Conservation (phyloP, 352 stramenopile species). For the Phytopythium boreale region DNA sequence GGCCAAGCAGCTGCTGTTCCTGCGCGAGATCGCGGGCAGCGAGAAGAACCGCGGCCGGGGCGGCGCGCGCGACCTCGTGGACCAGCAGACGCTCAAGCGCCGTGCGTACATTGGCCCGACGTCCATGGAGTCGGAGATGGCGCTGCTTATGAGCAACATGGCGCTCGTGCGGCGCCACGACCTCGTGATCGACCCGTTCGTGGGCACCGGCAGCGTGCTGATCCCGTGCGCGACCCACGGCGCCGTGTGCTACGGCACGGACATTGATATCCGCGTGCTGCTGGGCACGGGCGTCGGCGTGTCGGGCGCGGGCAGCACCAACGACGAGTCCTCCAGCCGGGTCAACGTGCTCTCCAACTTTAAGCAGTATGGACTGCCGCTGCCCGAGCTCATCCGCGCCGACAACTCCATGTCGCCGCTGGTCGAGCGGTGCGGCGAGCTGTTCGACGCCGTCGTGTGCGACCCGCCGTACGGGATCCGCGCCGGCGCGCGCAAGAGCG, state of each 20-base stretch:
- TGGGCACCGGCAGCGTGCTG: slow-evolving; percentile 96
- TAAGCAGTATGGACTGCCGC: slow-evolving; percentile 89
- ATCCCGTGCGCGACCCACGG: slow-evolving; percentile 92
- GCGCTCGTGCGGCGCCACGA: slow-evolving; percentile 62
- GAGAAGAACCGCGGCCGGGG: slow-evolving; percentile 72
- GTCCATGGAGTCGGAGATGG: slow-evolving; percentile 97
- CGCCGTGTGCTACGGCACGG: slow-evolving; percentile 92
- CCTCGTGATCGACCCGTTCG: slow-evolving; percentile 96
- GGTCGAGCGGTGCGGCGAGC: slow-evolving; percentile 33
- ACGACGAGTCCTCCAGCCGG: slow-evolving; percentile 13
- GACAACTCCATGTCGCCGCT: slow-evolving; percentile 87
- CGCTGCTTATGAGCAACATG: slow-evolving; percentile 94
- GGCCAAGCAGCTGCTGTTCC: slow-evolving; percentile 67
- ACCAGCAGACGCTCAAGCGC: slow-evolving; percentile 93
- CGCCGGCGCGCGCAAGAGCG: slow-evolving; percentile 91
- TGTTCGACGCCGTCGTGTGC: slow-evolving; percentile 91
- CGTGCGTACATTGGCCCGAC: slow-evolving; percentile 96
- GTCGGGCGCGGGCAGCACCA: slow-evolving; percentile 23
- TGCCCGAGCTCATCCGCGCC: slow-evolving; percentile 93
- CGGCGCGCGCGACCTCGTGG: slow-evolving; percentile 70
- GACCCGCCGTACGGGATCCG: slow-evolving; percentile 95
- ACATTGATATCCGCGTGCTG: slow-evolving; percentile 96
- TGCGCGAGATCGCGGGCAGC: slow-evolving; percentile 65
- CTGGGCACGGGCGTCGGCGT: slow-evolving; percentile 85
- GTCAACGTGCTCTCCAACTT: slow-evolving; percentile 90